Percentiles rank a stretch among this genome's conserved stretches.
phyloP scores from a whole-genome alignment of 441 rosid genomes.

The Caryocar brasiliense region DNA sequence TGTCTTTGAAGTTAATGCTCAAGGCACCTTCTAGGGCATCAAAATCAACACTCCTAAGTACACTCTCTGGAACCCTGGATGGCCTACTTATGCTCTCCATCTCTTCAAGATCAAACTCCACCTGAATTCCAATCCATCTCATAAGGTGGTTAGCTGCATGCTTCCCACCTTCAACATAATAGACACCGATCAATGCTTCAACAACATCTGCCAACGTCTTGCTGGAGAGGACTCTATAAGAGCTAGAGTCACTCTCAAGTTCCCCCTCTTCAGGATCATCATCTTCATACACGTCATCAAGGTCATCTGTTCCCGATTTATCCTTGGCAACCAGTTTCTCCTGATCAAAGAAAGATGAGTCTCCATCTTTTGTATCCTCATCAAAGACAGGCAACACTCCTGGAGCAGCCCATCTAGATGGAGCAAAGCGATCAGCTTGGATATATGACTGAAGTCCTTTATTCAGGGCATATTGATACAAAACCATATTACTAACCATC shows the following conservation, averaged over 20 bases:
- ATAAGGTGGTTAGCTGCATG: slow-evolving; percentile 83
- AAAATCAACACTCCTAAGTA: slow-evolving; percentile 76
- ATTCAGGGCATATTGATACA: slow-evolving; percentile 69
- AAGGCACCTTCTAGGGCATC: slow-evolving; percentile 65
- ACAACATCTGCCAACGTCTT: slow-evolving; percentile 98
- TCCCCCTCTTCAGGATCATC: slow-evolving; percentile 94
- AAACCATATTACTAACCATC: slow-evolving; percentile 95
- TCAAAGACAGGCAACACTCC: slow-evolving; percentile 96
- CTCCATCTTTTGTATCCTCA: slow-evolving; percentile 89
- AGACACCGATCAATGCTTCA: slow-evolving; percentile 93
- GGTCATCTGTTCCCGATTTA: slow-evolving; percentile 15
- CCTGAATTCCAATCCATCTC: slow-evolving; percentile 92
- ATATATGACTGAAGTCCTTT: slow-evolving; percentile 93
- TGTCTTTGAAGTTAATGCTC: slow-evolving; percentile 49
- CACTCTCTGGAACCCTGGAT: slow-evolving; percentile 58
- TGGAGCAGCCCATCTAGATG: slow-evolving; percentile 99
- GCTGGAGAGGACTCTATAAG: slow-evolving; percentile 92
- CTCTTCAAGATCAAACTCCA: slow-evolving; percentile 71
- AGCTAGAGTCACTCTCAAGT: slow-evolving; percentile 86
- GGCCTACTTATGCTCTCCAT: slow-evolving; percentile 30
- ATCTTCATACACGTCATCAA: slow-evolving; percentile 38
- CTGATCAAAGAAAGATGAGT: slow-evolving; percentile 58
- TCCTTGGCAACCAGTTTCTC: slow-evolving; percentile 31
- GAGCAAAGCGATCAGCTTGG: slow-evolving; percentile 98
- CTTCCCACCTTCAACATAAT: slow-evolving; percentile 92